These are phyloP conservation scores for Pilaira anomala DNA, from an alignment of 192 early-diverging fungal genomes.

Conservation along the genomic window DNA sequence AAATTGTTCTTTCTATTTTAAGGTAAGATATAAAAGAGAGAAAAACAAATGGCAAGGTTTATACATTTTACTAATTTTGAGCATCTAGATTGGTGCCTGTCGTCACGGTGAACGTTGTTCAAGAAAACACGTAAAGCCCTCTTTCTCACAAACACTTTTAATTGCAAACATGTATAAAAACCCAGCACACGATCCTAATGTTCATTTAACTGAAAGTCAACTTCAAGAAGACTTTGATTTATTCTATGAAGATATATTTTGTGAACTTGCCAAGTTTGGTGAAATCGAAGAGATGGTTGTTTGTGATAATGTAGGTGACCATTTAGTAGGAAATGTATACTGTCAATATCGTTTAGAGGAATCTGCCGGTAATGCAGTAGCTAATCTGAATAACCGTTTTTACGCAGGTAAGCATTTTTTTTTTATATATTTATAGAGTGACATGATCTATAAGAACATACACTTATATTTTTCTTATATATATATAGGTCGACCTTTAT, in stretches of 20 bases:
- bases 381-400: constrained; percentile 89
- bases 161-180: constrained; percentile 95
- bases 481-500: constrained; percentile 74
- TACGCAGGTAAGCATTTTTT: constrained; percentile 64
- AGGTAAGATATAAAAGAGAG: constrained; percentile 36
- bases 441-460: background rate
- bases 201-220: constrained; percentile 61
- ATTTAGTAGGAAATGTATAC: constrained; percentile 97
- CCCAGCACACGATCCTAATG: constrained; percentile 70
- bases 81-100: constrained; percentile 84
- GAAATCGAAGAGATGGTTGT: constrained; percentile 96
- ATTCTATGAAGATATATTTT: constrained; percentile 96
- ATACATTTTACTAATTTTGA: no score
- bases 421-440: background rate
- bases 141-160: constrained; percentile 92
- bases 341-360: constrained; percentile 87
- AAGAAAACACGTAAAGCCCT: constrained; percentile 95
- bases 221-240: constrained; percentile 90
- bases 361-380: constrained; percentile 89
- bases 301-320: constrained; percentile 98
- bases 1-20: constrained; percentile 99
- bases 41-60: no score
- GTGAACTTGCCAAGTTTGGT: constrained; percentile 94
- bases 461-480: background rate
- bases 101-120: constrained; percentile 96